A percentile compares a stretch with the other conserved stretches of the same genome.
Evolutionary conservation across 2,329 filamentous ascomycete species (phyloP).

Genomic region (Onygena corvina): DNA sequence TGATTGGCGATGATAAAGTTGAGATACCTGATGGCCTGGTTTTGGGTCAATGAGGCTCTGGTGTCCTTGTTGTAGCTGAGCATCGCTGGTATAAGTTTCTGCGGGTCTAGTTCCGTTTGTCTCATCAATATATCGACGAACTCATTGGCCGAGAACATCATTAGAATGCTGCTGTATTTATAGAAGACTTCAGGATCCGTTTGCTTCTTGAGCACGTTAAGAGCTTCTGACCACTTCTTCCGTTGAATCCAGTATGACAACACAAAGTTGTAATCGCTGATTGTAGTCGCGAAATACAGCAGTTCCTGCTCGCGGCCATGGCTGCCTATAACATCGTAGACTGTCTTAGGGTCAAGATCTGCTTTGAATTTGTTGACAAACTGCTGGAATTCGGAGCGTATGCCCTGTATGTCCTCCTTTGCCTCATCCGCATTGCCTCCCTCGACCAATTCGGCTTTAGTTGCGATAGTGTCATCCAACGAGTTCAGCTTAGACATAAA

Average conservation of each 20-base stretch:
- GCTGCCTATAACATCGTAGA: slow-evolving; percentile 90
- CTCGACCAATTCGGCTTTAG: slow-evolving; percentile 68
- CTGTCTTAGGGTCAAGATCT: slow-evolving; percentile 81
- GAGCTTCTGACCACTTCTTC: slow-evolving; percentile 77
- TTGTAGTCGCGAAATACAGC: slow-evolving; percentile 74
- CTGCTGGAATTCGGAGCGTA: slow-evolving; percentile 71
- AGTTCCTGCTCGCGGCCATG: slow-evolving; percentile 90
- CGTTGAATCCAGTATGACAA: slow-evolving; percentile 94
- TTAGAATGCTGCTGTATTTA: slow-evolving; percentile 90
- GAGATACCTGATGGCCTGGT: slow-evolving; percentile 88
- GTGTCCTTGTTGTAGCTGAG: slow-evolving; percentile 78
- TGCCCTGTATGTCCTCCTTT: slow-evolving; percentile 55
- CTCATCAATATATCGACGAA: slow-evolving; percentile 93
- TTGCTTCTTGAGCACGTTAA: slow-evolving; percentile 84
- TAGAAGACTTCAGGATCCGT: slow-evolving; percentile 90
- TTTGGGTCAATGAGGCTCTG: slow-evolving; percentile 55
- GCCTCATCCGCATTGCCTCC: slow-evolving; percentile 58
- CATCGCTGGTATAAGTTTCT: slow-evolving; percentile 81
- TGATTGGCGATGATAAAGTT: slow-evolving; percentile 79
- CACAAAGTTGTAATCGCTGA: slow-evolving; percentile 90
- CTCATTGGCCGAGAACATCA: slow-evolving; percentile 73
- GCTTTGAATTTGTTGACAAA: slow-evolving; percentile 75
- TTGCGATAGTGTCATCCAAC: slow-evolving; percentile 85
- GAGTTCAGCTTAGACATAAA: slow-evolving; percentile 97
- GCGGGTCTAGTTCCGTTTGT: slow-evolving; percentile 69